These are phyloP conservation scores for Tylopilus microsporus DNA, from an alignment of 1,284 basidiomycete species.

Conservation along the genomic window DNA sequence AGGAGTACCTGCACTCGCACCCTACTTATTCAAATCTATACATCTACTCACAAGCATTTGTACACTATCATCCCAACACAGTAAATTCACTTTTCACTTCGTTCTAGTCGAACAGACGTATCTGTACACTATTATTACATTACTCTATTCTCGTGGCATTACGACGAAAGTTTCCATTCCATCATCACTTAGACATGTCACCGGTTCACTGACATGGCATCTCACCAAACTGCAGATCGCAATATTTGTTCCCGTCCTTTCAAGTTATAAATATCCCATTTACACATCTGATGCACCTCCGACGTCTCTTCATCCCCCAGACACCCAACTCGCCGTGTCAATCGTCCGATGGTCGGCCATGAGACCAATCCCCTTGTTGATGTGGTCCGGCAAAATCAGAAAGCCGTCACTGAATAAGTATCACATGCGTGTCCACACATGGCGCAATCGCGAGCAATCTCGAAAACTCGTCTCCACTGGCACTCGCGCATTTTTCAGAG, in stretches of 20 bases:
- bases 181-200: not conserved
- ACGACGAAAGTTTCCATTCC: not conserved
- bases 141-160: not conserved
- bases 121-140: no score
- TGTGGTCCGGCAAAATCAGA: slow-evolving; percentile 58
- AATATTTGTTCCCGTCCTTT: not conserved
- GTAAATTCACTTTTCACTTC: not conserved
- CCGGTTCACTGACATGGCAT: slow-evolving; percentile 1
- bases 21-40: not conserved
- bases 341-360: slow-evolving; percentile 13
- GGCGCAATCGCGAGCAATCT: slow-evolving; percentile 23
- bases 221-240: slow-evolving; percentile 5
- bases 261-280: not conserved
- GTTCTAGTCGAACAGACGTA: no score
- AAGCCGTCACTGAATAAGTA: slow-evolving; percentile 58
- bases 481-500: slow-evolving; percentile 37
- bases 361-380: slow-evolving; percentile 30
- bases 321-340: slow-evolving; percentile 14
- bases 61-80: slow-evolving; percentile 13
- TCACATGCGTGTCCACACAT: slow-evolving; percentile 13
- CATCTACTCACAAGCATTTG: slow-evolving; percentile 8
- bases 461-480: slow-evolving; percentile 28
- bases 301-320: slow-evolving; percentile 4
- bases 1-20: not conserved
- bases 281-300: not conserved